These are phyloP conservation scores for Diaporthe nobilis DNA, from an alignment of 2,329 filamentous ascomycete species.

Conservation along the genomic window DNA sequence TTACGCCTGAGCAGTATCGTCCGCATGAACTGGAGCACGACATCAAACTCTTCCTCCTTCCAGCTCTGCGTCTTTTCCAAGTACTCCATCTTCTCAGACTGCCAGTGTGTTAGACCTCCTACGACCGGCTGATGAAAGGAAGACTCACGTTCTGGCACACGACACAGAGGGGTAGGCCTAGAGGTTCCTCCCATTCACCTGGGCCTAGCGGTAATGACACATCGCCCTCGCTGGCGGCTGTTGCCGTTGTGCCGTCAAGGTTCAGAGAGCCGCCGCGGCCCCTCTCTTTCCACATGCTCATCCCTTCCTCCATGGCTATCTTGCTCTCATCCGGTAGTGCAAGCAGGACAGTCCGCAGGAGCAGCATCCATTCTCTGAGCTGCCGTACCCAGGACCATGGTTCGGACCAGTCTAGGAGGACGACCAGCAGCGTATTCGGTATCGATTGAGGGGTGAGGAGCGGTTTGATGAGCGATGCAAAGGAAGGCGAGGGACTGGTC, in stretches of 20 bases:
- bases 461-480: constrained; percentile 85
- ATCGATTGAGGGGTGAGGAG: constrained; percentile 88
- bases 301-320: constrained; percentile 88
- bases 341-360: constrained; percentile 82
- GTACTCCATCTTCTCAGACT: constrained; percentile 91
- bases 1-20: constrained; percentile 89
- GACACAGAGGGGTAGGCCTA: constrained; percentile 89
- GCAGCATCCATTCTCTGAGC: constrained; percentile 88
- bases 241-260: constrained; percentile 71
- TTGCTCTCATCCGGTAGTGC: constrained; percentile 83
- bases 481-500: constrained; percentile 85
- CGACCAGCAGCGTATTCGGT: constrained; percentile 87
- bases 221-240: constrained; percentile 74
- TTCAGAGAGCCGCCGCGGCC: constrained; percentile 76
- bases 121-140: too few species aligned
- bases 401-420: constrained; percentile 95
- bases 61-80: constrained; percentile 91
- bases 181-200: constrained; percentile 92
- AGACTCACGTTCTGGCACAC: constrained; percentile 91
- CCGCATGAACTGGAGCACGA: constrained; percentile 91
- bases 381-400: constrained; percentile 94
- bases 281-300: constrained; percentile 83
- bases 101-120: constrained; percentile 44
- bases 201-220: constrained; percentile 84
- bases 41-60: constrained; percentile 98